Base-by-base conservation (phyloP, 1,284 basidiomycete species). In the Moesziomyces globuligerus region DNA sequence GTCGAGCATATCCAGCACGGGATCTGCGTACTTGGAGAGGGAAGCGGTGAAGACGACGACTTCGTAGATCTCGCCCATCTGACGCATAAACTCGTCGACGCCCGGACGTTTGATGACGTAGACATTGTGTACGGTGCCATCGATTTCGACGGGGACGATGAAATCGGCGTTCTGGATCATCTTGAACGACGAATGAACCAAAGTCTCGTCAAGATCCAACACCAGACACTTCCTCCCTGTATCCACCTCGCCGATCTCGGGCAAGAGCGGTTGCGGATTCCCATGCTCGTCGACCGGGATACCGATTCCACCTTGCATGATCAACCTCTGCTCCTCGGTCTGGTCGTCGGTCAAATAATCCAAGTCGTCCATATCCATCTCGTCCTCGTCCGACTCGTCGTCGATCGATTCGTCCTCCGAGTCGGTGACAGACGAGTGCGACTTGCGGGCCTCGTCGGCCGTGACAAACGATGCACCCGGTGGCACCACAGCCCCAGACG, bases 81-180 rank as follows among this genome's bases (percentile, higher is more conserved):
- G 90, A 83, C 91, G 91, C 84, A 99, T 85, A 84, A 98, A 99
- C 80, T 90, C 90, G 84, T 99, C 95, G 24, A 99, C 96, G 8
- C 95, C 95, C 3, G 95, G 95, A 44, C 95, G 90, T 85, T 99
- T 99, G 84, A 99, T 93, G 39, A 98, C 96, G 84, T 98, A 98
- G 64, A 98, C 93, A 79, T 98, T 98, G 83, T 99, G 95, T 86
- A 91, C 92, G 76, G 95, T 90, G 68, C 92, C 94, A 82, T 99
- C 96, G 72, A 99, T 99, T 84, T 98, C 96, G 44, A 98, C 95
- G 1, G 96, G 96, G 0, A 98, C 95, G 66, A 98, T 92, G 83
- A 94, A 99, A 85, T 98, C 96, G 34, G 95, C 93, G 75, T 49
- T 51, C 40, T 66, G 60, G 25, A 65, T 70, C 56, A 83, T 81